Evolutionary conservation across 2,329 filamentous ascomycete genomes (phyloP).

Genomic region (Claviceps citrina): DNA sequence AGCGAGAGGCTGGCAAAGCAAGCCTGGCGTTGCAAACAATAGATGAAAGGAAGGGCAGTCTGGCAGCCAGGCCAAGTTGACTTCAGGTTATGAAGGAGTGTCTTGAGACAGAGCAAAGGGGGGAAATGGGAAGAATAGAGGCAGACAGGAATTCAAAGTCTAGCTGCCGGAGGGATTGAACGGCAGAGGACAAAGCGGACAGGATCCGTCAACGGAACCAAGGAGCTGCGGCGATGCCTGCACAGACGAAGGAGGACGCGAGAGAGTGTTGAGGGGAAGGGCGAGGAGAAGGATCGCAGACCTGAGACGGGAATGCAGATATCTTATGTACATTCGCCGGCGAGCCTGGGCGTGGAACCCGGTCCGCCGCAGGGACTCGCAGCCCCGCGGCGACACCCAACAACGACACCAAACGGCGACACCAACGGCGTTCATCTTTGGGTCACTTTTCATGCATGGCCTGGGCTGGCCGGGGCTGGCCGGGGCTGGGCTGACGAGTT

Average conservation of each 20-base stretch:
- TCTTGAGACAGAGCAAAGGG: not conserved
- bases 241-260: constrained; percentile 1
- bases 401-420: no score
- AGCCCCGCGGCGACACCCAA: no score
- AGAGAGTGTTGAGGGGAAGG: not conserved
- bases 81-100: not conserved
- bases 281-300: no score
- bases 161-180: constrained; percentile 21
- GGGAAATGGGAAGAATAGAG: not conserved
- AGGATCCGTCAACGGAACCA: constrained; percentile 4
- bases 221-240: not conserved
- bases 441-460: no score
- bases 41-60: not conserved
- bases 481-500: no score
- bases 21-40: no score
- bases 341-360: not conserved
- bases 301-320: constrained; percentile 7
- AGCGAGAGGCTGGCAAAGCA: no score
- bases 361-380: not conserved
- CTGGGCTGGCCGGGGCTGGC: no score
- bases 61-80: not conserved
- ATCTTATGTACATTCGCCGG: constrained; percentile 10
- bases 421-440: no score
- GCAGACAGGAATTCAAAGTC: constrained; percentile 5
- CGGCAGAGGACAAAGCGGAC: constrained; percentile 8